Evolutionary conservation across 2,329 filamentous ascomycete genomes (phyloP), one percentile per base, ranked within the genome.

Genomic region (Amauroascus verrucosus): DNA sequence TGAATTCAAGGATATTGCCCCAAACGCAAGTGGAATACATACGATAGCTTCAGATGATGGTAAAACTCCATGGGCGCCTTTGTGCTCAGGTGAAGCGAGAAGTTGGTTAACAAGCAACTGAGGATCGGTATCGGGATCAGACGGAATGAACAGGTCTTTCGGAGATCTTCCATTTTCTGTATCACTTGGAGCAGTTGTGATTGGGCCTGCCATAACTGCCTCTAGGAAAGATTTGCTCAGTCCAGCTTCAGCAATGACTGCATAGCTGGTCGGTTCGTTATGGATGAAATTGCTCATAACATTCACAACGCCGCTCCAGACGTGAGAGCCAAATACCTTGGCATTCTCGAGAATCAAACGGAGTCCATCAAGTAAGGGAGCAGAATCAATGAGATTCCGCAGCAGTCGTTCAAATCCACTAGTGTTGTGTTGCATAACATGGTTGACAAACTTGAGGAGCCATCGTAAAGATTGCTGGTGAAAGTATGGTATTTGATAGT

Each of bases 251-350:
- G 88, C 88, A 59, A 99, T 93, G 22, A 95, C 88, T 26, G 88
- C 85, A 67, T 95, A 98, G 68, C 93, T 98, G 0, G 93, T 98
- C 0, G 93, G 93, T 64, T 98, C 93, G 65, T 97, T 96, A 70
- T 99, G 94, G 62, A 99, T 95, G 69, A 98, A 98, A 62, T 88
- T 91, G 64, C 88, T 93, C 48, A 98, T 75, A 54, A 96, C 91
- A 52, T 85, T 90, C 57, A 95, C 88, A 6, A 89, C 86, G 66
- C 90, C 90, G 47, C 89, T 95, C 93, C 93, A 99, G 4, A 97
- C 88, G 55, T 93, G 85, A 1, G 91, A 93, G 11, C 93, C 93
- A 65, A 90, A 99, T 35, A 83, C 76, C 50, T 76, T 76, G 35
- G 86, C 84, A 62, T 95, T 85, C 58, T 85, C 82, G 58, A 96